Base-by-base conservation (phyloP, 257 asterid genomes). In the Pogostemon cablin region DNA sequence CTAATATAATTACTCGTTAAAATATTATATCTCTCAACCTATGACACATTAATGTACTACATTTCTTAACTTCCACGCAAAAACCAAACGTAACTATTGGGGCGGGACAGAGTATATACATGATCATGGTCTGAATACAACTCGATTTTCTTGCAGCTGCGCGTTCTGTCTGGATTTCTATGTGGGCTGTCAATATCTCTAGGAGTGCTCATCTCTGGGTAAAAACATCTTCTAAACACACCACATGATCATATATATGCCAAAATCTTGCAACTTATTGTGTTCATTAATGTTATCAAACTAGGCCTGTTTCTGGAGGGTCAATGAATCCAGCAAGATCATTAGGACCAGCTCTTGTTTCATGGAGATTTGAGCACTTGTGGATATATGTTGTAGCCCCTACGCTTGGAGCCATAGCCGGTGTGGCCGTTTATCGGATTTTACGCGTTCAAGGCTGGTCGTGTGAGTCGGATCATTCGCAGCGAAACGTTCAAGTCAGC, bases 261-360 rank as follows among this genome's bases (percentile, higher is more conserved):
- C 2, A 46, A 44, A 46, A 1, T 52, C 5, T 12, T 42, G 47
- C 0, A 9, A 17, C 50, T 56, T 59, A 59, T 8, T 37, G 4
- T 32, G 10, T 66, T 15, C 2, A 3, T 63, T 60, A 5, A 5
- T 17, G 15, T 67, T n/a, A 66, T 64, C 11, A 5, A 3, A 0
- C n/a, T 78, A 92, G 98, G 80, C 96, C 98, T 0, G 77, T 90
- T 47, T 88, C 97, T 7, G 98, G 97, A 56, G 98, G 92, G 11
- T 93, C 98, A 32, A 81, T 93, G 96, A 93, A 93, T 73, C 98
- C 98, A 70, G 98, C 97, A 52, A 83, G 98, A 68, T 93, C 98
- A 55, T 25, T 90, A 41, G 98, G 98, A 54, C 98, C 98, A 10
- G 98, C 97, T 40, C 75, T 93, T 32, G 86, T 91, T 67, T 68